Evolutionary conservation across 345 rosid genomes (phyloP).

Genomic region (Excoecaria agallocha): DNA sequence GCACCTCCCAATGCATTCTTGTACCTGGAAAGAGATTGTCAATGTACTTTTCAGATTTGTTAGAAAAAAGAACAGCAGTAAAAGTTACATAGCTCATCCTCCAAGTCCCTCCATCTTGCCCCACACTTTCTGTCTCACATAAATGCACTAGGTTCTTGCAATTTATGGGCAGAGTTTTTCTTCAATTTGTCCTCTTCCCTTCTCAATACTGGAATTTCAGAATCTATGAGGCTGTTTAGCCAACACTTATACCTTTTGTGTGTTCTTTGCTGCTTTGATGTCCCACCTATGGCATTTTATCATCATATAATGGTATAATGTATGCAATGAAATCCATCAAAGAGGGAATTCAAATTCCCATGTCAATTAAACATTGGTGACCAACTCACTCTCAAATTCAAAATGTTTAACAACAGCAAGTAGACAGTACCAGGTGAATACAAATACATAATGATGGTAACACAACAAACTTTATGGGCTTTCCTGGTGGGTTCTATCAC

Average conservation of each 20-base stretch:
- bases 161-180: not conserved
- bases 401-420: not conserved
- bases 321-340: not conserved
- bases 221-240: not conserved
- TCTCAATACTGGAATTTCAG: not conserved
- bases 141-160: not conserved
- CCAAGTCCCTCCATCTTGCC: not conserved
- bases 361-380: not conserved
- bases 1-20: constrained; percentile 95
- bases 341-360: not conserved
- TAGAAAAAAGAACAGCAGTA: not conserved
- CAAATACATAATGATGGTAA: not conserved
- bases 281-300: not conserved
- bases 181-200: not conserved
- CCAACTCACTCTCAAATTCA: not conserved
- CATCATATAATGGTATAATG: not conserved
- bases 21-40: constrained; percentile 50
- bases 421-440: constrained; percentile 1
- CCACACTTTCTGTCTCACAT: not conserved
- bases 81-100: not conserved
- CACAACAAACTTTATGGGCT: not conserved
- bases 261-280: not conserved
- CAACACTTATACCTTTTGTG: not conserved
- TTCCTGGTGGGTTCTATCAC: not conserved
- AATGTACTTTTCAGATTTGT: not conserved